Evolutionary conservation across 805 yeast genomes (phyloP).

Genomic region (Hanseniaspora taiwanica): DNA sequence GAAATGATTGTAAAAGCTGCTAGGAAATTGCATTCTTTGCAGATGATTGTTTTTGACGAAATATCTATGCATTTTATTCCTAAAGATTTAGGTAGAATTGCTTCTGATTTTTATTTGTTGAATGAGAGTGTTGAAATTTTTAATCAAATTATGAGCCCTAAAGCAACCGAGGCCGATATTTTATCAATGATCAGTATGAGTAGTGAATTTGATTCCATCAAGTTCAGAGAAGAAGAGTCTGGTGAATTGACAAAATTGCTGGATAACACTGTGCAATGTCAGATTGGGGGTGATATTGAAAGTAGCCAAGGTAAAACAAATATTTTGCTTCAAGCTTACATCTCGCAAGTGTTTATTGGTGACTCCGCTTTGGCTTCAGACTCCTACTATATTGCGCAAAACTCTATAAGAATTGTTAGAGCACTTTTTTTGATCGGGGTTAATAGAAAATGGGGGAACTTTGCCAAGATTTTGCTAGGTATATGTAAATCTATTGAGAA

Average conservation of each 20-base stretch:
- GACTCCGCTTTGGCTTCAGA: constrained; percentile 82
- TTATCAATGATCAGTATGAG: constrained; percentile 82
- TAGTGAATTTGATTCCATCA: constrained; percentile 83
- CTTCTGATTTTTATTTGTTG: constrained; percentile 83
- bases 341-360: constrained; percentile 57
- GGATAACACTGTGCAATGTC: constrained; percentile 59
- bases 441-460: constrained; percentile 82
- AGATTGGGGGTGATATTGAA: constrained; percentile 64
- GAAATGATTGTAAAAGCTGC: constrained; percentile 74
- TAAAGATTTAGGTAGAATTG: constrained; percentile 86
- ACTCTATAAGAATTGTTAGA: constrained; percentile 83
- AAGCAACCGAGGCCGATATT: constrained; percentile 86
- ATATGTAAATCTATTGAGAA: constrained; percentile 79
- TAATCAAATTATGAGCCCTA: constrained; percentile 70
- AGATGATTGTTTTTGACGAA: constrained; percentile 90
- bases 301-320: constrained; percentile 80
- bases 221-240: constrained; percentile 78
- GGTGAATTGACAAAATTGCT: constrained; percentile 52
- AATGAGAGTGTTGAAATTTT: constrained; percentile 81
- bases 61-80: constrained; percentile 63
- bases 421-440: constrained; percentile 81
- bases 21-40: constrained; percentile 65
- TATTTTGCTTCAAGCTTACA: constrained; percentile 73
- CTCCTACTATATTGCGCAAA: constrained; percentile 87
- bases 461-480: constrained; percentile 60